Conservation (phyloP, 2,329 filamentous ascomycete genomes). For the Xylariales sp. region DNA sequence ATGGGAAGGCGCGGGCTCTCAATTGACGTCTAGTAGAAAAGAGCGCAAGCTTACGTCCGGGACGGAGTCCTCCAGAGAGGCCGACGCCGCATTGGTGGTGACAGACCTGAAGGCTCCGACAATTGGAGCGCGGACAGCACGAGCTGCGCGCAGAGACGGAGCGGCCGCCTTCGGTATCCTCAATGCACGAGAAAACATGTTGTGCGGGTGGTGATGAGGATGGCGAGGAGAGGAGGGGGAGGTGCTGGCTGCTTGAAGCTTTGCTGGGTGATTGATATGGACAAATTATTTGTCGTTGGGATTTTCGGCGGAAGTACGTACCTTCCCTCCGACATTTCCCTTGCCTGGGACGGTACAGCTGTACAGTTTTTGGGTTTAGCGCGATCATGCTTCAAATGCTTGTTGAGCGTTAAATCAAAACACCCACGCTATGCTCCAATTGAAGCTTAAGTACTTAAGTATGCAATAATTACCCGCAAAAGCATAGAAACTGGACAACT, state of each 20-base stretch:
- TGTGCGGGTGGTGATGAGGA: conserved; percentile 12
- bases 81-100: conserved; percentile 91
- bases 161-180: conserved; percentile 49
- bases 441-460: too few relatives aligned
- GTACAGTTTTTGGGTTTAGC: too few relatives aligned
- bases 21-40: not conserved
- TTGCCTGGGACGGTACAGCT: too few relatives aligned
- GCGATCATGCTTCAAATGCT: too few relatives aligned
- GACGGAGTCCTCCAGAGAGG: conserved; percentile 74
- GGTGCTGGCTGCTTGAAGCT: not conserved
- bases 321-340: conserved; percentile 7
- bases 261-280: conserved; percentile 1
- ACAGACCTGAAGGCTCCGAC: conserved; percentile 65
- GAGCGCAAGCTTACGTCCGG: conserved; percentile 31
- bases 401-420: too few relatives aligned
- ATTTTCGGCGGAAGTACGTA: conserved; percentile 7
- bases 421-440: too few relatives aligned
- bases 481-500: too few relatives aligned
- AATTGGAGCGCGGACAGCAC: conserved; percentile 36
- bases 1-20: too few relatives aligned
- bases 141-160: conserved; percentile 50
- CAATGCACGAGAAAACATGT: conserved; percentile 69
- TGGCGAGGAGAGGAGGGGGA: conserved; percentile 1
- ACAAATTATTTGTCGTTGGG: conserved; percentile 10
- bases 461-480: too few relatives aligned